These are phyloP conservation scores for Dactylellina haptotyla DNA, from an alignment of 2,329 filamentous ascomycete genomes.

Conservation along the genomic window DNA sequence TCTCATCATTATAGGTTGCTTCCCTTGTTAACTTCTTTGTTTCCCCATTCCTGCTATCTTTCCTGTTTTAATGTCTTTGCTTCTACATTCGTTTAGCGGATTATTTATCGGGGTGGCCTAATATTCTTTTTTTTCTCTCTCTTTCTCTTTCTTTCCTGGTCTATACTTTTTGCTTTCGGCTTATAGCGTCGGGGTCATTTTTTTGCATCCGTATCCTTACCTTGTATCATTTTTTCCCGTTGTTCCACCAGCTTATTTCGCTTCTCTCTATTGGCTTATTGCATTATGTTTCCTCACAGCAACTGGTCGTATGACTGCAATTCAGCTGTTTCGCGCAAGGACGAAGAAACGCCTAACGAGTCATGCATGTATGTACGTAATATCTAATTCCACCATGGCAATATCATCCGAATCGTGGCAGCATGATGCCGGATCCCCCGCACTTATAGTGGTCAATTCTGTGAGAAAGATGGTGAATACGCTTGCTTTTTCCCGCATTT, in stretches of 20 bases:
- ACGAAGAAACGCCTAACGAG: slow-evolving; percentile 26
- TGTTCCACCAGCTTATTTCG: background rate
- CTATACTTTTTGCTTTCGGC: background rate
- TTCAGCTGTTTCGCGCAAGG: background rate
- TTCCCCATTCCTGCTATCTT: background rate
- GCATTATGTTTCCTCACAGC: background rate
- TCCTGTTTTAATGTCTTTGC: background rate
- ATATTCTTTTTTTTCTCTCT: background rate
- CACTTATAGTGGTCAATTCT: slow-evolving; percentile 28
- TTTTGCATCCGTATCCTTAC: background rate
- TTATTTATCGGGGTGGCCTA: slow-evolving; percentile 25
- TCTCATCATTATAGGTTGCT: slow-evolving; percentile 49
- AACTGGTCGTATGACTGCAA: background rate
- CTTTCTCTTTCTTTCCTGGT: background rate
- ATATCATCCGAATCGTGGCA: slow-evolving; percentile 34
- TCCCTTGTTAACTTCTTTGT: background rate
- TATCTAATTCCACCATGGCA: slow-evolving; percentile 34
- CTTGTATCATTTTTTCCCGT: background rate
- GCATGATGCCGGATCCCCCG: slow-evolving; percentile 8
- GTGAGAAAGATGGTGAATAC: background rate
- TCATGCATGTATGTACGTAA: slow-evolving; percentile 46
- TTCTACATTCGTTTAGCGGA: slow-evolving; percentile 24
- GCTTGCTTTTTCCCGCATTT: slow-evolving; percentile 39
- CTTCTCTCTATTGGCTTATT: background rate
- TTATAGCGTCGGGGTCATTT: background rate